A percentile compares a stretch with the other conserved stretches of the same genome.
Evolutionary conservation across 305 asterid genomes (phyloP).

Genomic region (Fraxinus paxiana): DNA sequence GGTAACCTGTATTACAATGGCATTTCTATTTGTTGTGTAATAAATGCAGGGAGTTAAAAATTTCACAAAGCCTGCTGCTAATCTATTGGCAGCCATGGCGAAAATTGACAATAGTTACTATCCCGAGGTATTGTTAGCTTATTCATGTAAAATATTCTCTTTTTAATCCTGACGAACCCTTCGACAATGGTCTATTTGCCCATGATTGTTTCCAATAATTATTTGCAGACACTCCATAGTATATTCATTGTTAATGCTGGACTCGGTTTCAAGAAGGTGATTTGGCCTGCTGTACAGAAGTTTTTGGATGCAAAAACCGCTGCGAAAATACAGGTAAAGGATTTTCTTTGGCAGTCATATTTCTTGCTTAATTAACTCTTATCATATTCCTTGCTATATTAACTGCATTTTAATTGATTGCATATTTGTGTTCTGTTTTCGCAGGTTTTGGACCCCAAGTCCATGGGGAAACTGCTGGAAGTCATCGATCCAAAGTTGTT

Average conservation of each 20-base stretch:
- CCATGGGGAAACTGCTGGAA: slow-evolving; percentile 73
- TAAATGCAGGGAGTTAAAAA: slow-evolving; percentile 70
- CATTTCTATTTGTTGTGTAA: slow-evolving; percentile 6
- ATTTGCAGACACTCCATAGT: slow-evolving; percentile 70
- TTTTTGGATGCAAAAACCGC: slow-evolving; percentile 81
- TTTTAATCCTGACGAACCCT: slow-evolving; percentile 9
- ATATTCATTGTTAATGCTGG: slow-evolving; percentile 93
- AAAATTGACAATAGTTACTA: slow-evolving; percentile 75
- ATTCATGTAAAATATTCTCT: neutral
- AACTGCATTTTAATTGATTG: slow-evolving; percentile 22
- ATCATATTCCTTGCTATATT: neutral
- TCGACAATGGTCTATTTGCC: slow-evolving; percentile 3
- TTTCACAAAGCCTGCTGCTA: slow-evolving; percentile 66
- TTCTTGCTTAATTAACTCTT: neutral
- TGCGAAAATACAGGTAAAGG: slow-evolving; percentile 66
- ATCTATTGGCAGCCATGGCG: slow-evolving; percentile 71
- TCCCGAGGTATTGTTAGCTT: slow-evolving; percentile 65
- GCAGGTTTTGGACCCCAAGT: slow-evolving; percentile 76
- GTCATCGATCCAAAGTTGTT: slow-evolving; percentile 69
- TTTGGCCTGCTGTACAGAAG: slow-evolving; percentile 95
- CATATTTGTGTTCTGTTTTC: slow-evolving; percentile 15
- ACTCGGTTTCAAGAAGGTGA: slow-evolving; percentile 77
- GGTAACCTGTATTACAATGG: slow-evolving; percentile 2
- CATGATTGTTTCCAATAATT: slow-evolving; percentile 21
- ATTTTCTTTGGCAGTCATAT: slow-evolving; percentile 12